Base-by-base conservation (phyloP, 495 filamentous ascomycete species). In the Hypomontagnella submonticulosa region DNA sequence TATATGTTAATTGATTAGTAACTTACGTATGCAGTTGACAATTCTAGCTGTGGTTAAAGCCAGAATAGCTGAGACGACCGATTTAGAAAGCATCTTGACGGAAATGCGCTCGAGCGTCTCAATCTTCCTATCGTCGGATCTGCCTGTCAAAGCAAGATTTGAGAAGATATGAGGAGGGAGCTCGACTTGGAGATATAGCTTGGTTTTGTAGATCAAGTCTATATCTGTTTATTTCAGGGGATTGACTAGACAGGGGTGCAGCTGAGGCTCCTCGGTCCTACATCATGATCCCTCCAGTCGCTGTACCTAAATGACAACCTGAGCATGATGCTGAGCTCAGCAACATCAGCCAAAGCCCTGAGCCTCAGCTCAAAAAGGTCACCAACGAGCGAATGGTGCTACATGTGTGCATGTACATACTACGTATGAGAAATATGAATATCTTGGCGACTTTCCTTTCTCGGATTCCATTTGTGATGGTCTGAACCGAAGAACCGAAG, bases 271-370 rank as follows among this genome's bases (percentile, higher is more conserved):
- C 23, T 6, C 23, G 23, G 23, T 27, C 23, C 23, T 54, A 18
- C 30, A 12, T 41, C 30, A 48, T 51, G 37, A 37, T 23, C 9
- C 34, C 56, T 16, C 13, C 36, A 59, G 23, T 27, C 16, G 30
- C n/a, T 13, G 47, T 38, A 10, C 15, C 16, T 16, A 15, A 23
- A 46, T 34, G 13, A 34, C 38, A 13, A 33, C 20, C 49, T 16
- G 30, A 30, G 34, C 12, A 11, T 4, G 36, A 53, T 66, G 49
- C 34, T 66, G 62, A 48, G 48, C 38, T 42, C 56, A 66, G 55
- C 62, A 48, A 66, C 30, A 43, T 38, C 10, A 18, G 34, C 34
- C 18, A 59, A 60, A 18, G n/a, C 20, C 41, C n/a, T 53, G 46
- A 18, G 18, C 9, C 4, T 20, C 7, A 37, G 38, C 44, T 52